Evolutionary conservation across 176 grass and related monocot species (phyloP), one percentile per base, ranked within the genome.

Genomic region (Bolboschoenus planiculmis): DNA sequence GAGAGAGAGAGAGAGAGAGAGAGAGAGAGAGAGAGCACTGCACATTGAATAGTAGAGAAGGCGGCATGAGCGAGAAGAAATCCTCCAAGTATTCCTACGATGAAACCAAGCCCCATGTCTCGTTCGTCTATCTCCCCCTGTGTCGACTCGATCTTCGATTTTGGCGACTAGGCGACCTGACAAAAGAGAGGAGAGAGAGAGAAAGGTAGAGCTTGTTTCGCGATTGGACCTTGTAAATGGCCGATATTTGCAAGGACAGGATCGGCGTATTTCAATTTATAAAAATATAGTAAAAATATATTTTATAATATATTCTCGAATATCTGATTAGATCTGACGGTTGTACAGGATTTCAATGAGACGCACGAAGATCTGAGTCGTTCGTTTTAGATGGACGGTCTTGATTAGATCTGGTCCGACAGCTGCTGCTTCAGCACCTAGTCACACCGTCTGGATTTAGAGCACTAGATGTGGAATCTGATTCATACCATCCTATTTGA

Each of bases 31-130:
- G 4, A 18, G 4, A 39, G 5, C 46, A 20, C 7, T 11, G 76
- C 88, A 93, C 92, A 98, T 80, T 95, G 92, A 73, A 98, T 93
- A 88, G 96, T 95, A 81, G 85, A 84, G 78, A 92, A 93, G 29
- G 90, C 95, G 61, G 90, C 92, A 85, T 98, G 92, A 44, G 84
- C 92, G 81, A 98, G 90, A 53, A 98, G 60, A 51, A 93, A 74
- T 76, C 92, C 95, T n/a, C 92, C 92, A 77, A 98, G 31, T 51
- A 94, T 40, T 80, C 95, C 95, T 11, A 93, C 61, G n/a, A 76
- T 74, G 88, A 93, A 88, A 85, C 92, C 95, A 59, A 95, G 59
- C 53, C 90, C 89, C 95, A 98, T 98, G 1, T 62, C 57, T 81
- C 10, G 54, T 1, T 11, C 20, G 9, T 60, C 4, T 59, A n/a